A percentile compares a stretch with the other conserved stretches of the same genome.
phyloP scores from a whole-genome alignment of 1,139 yeast species.

The Blastobotrys arbuscula region DNA sequence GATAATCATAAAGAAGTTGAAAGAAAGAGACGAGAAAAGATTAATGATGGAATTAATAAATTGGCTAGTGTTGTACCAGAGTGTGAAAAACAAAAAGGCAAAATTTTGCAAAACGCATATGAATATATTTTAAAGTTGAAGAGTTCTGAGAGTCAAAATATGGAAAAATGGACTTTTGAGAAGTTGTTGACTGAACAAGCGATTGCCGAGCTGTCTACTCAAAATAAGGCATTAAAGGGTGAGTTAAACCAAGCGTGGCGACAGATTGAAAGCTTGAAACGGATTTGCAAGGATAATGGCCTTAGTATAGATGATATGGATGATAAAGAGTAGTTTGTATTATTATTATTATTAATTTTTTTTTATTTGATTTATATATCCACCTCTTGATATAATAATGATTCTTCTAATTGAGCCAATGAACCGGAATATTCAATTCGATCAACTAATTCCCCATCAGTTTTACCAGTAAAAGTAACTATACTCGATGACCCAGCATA shows the following conservation, averaged over 20 bases:
- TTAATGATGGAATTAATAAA: constrained; percentile 82
- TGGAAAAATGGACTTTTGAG: constrained; percentile 92
- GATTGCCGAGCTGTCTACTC: constrained; percentile 67
- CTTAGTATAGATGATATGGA: background rate
- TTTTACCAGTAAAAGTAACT: constrained; percentile 17
- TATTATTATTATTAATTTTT: background rate
- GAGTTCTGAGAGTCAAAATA: constrained; percentile 79
- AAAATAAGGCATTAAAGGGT: constrained; percentile 71
- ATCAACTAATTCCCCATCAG: background rate
- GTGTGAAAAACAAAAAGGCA: constrained; percentile 87
- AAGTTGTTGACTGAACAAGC: constrained; percentile 89
- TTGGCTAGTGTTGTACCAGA: constrained; percentile 80
- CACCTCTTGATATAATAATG: constrained; percentile 19
- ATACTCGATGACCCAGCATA: constrained; percentile 64
- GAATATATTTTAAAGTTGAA: constrained; percentile 84
- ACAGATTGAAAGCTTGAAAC: constrained; percentile 80
- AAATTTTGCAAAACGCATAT: constrained; percentile 79
- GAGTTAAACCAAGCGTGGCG: constrained; percentile 90
- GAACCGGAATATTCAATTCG: constrained; percentile 22
- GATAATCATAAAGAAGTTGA: constrained; percentile 97
- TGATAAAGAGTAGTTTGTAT: background rate
- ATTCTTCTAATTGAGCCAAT: constrained; percentile 24
- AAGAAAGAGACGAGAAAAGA: constrained; percentile 88
- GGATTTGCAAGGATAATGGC: constrained; percentile 28
- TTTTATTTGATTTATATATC: constrained; percentile 3